Evolutionary conservation across 257 asterid genomes (phyloP), one percentile per base, ranked within the genome.

Genomic region (Echium plantagineum): DNA sequence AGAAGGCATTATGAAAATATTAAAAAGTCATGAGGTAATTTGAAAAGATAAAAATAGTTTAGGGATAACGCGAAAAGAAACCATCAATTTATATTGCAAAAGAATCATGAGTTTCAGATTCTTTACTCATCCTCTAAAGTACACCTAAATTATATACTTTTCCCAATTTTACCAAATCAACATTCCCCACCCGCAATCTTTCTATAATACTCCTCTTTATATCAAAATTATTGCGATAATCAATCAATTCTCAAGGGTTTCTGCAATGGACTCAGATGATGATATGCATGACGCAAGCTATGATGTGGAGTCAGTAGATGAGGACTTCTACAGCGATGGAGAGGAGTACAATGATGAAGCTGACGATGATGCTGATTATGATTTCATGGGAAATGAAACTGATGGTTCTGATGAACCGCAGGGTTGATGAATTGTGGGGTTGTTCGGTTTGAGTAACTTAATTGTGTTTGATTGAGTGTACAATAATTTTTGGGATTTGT

Each of bases 211-310:
- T n/a, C 13, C 49, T 12, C 10, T 42, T 12, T 42, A 17, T 42
- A 42, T 42, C 49, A 1, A 42, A 42, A 10, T 42, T 42, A 10
- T n/a, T n/a, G n/a, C n/a, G n/a, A n/a, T n/a, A n/a, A n/a, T n/a
- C n/a, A n/a, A n/a, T n/a, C n/a, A n/a, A n/a, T n/a, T n/a, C n/a
- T n/a, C n/a, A n/a, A n/a, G 32, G 32, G 32, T 28, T 28, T 28
- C 0, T 5, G 31, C 2, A 64, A 89, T 89, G 95, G 94, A 86
- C 18, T 86, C 97, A 17, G 94, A 84, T 57, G 97, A 86, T 72
- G 94, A 86, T 80, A 84, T 89, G 97, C 97, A 84, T 85, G 97
- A 86, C 63, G 94, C 95, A 9, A 82, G 79, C 68, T 28, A 28
- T 28, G 32, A 28, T 3, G 74, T 75, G 46, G 94, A 87, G 64